Evolutionary conservation across 129 eudicot species (phyloP).

Genomic region (Dittrichia graveolens): DNA sequence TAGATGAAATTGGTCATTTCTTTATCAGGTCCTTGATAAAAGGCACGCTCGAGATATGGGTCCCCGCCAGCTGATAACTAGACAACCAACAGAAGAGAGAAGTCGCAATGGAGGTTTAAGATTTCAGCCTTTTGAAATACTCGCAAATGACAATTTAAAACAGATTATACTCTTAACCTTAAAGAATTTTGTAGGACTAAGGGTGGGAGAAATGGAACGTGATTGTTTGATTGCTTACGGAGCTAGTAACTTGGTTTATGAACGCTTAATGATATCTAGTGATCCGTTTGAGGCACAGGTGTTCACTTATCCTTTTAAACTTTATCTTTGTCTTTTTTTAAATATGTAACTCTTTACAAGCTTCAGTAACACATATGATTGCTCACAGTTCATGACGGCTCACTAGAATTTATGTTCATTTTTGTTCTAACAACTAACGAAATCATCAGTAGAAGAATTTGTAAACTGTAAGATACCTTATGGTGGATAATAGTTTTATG

Average conservation of each 20-base stretch:
- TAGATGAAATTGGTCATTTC: no score
- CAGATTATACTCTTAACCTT: not conserved
- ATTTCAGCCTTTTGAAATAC: not conserved
- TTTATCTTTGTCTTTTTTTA: not conserved
- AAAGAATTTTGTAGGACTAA: constrained; percentile 22
- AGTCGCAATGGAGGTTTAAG: constrained; percentile 85
- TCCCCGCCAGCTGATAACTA: constrained; percentile 75
- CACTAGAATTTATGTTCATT: no score
- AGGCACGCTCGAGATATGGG: constrained; percentile 98
- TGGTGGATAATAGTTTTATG: no score
- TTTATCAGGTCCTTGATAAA: constrained; percentile 92
- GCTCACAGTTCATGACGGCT: no score
- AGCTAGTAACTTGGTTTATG: constrained; percentile 63
- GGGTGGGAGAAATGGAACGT: constrained; percentile 95
- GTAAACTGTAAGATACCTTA: no score
- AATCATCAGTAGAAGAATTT: no score
- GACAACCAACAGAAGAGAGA: constrained; percentile 94
- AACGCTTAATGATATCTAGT: constrained; percentile 83
- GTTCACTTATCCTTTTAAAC: not conserved
- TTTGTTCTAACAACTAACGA: no score
- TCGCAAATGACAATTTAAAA: not conserved
- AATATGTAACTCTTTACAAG: no score
- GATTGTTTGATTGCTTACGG: constrained; percentile 80
- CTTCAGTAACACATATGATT: no score
- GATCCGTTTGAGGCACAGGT: constrained; percentile 82